Percentiles rank a stretch among this genome's conserved stretches.
phyloP scores from a whole-genome alignment of 371 early-diverging fungal species.

The Phascolomyces articulosus region DNA sequence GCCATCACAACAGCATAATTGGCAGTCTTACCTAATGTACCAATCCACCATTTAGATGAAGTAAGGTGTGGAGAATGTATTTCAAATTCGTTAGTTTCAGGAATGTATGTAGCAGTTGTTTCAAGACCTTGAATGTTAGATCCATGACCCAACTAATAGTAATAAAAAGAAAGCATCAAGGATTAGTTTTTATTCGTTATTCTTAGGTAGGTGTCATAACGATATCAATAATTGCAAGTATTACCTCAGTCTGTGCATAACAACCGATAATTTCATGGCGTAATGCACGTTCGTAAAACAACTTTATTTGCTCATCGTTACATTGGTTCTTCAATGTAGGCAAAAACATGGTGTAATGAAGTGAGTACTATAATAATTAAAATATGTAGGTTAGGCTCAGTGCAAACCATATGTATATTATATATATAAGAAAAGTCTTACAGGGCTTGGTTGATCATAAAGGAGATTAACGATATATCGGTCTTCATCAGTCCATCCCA shows the following conservation, averaged over 20 bases:
- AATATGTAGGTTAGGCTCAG: too few relatives aligned
- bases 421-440: background rate
- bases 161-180: background rate
- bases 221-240: too few relatives aligned
- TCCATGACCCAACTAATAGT: slow-evolving; percentile 51
- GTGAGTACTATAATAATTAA: background rate
- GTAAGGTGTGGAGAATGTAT: slow-evolving; percentile 84
- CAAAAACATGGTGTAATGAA: slow-evolving; percentile 65
- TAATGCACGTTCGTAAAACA: slow-evolving; percentile 76
- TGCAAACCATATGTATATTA: too few relatives aligned
- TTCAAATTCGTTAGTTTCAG: slow-evolving; percentile 83
- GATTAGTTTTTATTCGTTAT: too few relatives aligned
- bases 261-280: slow-evolving; percentile 82
- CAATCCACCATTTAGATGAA: slow-evolving; percentile 91
- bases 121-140: slow-evolving; percentile 88
- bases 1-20: slow-evolving; percentile 92
- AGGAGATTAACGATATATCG: background rate
- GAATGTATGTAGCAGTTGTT: slow-evolving; percentile 86
- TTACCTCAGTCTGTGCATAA: slow-evolving; percentile 83
- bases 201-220: too few relatives aligned
- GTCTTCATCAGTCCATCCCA: background rate
- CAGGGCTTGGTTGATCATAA: background rate
- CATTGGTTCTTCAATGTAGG: slow-evolving; percentile 78
- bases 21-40: slow-evolving; percentile 67
- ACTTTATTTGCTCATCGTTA: slow-evolving; percentile 76